Conservation (phyloP, 345 rosid species). For the Anacardium occidentale region DNA sequence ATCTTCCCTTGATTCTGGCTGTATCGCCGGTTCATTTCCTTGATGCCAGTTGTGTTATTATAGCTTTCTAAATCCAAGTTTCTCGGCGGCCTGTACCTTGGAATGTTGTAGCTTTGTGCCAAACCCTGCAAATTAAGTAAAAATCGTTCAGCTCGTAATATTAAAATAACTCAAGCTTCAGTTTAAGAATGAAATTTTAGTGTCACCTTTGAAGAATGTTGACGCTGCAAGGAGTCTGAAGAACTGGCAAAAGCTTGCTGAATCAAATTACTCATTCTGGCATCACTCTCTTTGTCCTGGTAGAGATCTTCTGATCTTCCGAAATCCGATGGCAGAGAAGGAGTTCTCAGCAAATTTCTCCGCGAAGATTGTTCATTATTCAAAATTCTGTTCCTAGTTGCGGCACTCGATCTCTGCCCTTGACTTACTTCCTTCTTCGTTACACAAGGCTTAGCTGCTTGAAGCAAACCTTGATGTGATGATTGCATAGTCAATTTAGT, state of each 20-base stretch:
- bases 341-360: conserved; percentile 38
- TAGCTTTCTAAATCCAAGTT: conserved; percentile 26
- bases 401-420: conserved; percentile 16
- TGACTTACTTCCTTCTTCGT: conserved; percentile 9
- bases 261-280: conserved; percentile 60
- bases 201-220: conserved; percentile 38
- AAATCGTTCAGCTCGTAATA: not conserved
- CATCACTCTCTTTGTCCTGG: conserved; percentile 45
- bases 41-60: not conserved
- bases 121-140: conserved; percentile 20
- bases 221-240: conserved; percentile 16
- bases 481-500: conserved; percentile 41
- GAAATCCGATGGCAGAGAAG: conserved; percentile 46
- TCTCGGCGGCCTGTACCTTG: conserved; percentile 45
- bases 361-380: not conserved
- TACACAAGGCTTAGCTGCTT: conserved; percentile 22
- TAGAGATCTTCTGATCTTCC: conserved; percentile 23
- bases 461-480: conserved; percentile 38
- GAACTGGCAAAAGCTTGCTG: conserved; percentile 50
- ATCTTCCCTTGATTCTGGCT: conserved; percentile 20
- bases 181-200: not conserved
- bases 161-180: no score
- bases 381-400: conserved; percentile 16
- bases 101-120: conserved; percentile 29
- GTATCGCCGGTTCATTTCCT: conserved; percentile 26